phyloP scores from a whole-genome alignment of 768 basidiomycete species.

The Kwoniella newhampshirensis region DNA sequence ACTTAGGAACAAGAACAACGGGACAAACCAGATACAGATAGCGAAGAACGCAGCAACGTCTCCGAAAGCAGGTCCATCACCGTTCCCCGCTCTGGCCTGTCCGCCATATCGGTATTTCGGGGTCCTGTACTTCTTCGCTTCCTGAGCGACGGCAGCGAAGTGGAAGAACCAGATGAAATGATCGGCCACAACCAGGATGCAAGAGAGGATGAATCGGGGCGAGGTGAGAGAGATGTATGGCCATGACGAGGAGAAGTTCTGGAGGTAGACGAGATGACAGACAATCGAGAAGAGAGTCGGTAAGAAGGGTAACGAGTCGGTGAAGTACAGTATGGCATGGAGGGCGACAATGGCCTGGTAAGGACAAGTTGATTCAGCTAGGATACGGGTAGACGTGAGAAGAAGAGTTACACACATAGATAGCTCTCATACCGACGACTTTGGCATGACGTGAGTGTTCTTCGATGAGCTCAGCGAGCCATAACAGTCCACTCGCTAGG shows the following conservation, averaged over 20 bases:
- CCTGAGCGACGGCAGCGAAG: constrained; percentile 62
- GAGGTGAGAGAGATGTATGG: constrained; percentile 91
- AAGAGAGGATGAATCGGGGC: constrained; percentile 77
- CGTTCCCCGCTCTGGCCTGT: background rate
- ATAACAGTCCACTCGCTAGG: constrained; percentile 85
- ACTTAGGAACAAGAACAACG: constrained; percentile 91
- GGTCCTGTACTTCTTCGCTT: constrained; percentile 35
- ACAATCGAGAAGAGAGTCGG: constrained; percentile 74
- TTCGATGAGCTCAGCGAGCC: constrained; percentile 92
- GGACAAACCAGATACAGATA: constrained; percentile 61
- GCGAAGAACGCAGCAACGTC: constrained; percentile 60
- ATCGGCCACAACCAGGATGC: constrained; percentile 76
- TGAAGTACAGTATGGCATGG: constrained; percentile 72
- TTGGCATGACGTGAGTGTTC: constrained; percentile 85
- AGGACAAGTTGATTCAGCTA: background rate
- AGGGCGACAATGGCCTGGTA: constrained; percentile 71
- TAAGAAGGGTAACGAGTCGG: constrained; percentile 74
- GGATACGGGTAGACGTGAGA: background rate
- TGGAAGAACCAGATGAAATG: constrained; percentile 98
- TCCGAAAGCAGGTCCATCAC: constrained; percentile 49
- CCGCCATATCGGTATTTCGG: constrained; percentile 39
- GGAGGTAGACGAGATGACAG: constrained; percentile 85
- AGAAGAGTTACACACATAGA: constrained; percentile 66
- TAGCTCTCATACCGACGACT: constrained; percentile 74
- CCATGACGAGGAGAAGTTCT: constrained; percentile 88